Conservation (phyloP, 345 rosid species). For the Brassica carinata region DNA sequence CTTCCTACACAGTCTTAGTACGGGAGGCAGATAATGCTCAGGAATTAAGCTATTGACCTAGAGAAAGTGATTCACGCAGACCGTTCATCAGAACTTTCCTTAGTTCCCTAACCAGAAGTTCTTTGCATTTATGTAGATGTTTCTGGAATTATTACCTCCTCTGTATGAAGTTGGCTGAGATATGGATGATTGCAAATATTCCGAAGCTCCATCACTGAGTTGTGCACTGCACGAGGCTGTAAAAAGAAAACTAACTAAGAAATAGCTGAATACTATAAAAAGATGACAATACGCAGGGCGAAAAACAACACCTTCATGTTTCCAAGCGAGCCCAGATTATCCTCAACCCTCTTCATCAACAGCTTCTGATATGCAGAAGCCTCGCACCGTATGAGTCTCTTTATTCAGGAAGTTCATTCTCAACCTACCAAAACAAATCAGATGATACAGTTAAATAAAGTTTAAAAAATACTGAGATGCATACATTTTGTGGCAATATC, state of each 20-base stretch:
- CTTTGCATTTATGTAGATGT: neutral
- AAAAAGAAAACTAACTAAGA: constrained; percentile 22
- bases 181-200: constrained; percentile 97
- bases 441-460: neutral
- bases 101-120: constrained; percentile 11
- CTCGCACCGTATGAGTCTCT: constrained; percentile 86
- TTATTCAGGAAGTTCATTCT: constrained; percentile 85
- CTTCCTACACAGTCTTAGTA: constrained; percentile 86
- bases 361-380: constrained; percentile 96
- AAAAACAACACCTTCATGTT: constrained; percentile 62
- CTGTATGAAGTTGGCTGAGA: constrained; percentile 92
- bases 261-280: neutral
- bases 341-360: constrained; percentile 91
- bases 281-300: constrained; percentile 7
- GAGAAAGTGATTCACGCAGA: constrained; percentile 28
- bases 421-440: constrained; percentile 57
- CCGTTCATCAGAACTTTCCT: constrained; percentile 12
- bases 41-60: constrained; percentile 79
- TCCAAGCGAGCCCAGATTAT: constrained; percentile 87
- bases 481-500: constrained; percentile 4
- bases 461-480: neutral
- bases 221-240: constrained; percentile 86
- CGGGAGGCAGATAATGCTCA: constrained; percentile 76
- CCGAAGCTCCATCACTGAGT: constrained; percentile 95
- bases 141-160: constrained; percentile 55